Conservation (phyloP, 179 eudicot species). For the Spergularia azorica region DNA sequence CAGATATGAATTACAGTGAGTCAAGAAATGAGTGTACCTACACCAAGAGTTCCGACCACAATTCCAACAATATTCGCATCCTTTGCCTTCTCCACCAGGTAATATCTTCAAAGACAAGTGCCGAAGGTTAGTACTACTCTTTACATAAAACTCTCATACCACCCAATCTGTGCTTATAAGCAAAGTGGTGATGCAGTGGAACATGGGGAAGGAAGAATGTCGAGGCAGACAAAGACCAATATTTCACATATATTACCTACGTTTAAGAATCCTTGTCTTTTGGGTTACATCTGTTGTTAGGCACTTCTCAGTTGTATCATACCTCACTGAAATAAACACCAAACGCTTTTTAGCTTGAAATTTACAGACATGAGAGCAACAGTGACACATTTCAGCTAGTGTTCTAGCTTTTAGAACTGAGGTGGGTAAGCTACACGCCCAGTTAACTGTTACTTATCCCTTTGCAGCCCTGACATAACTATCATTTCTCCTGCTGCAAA, state of each 20-base stretch:
- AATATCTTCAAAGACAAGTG: constrained; percentile 62
- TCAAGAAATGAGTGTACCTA: constrained; percentile 51
- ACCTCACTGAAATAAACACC: constrained; percentile 70
- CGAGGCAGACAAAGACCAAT: background rate
- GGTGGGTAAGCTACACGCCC: background rate
- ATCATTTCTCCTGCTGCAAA: background rate
- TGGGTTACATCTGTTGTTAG: constrained; percentile 64
- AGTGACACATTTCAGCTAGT: background rate
- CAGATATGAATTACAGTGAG: background rate
- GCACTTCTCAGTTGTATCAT: constrained; percentile 63
- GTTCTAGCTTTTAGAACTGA: background rate
- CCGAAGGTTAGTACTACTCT: constrained; percentile 2
- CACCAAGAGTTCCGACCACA: constrained; percentile 97
- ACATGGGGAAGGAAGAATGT: background rate
- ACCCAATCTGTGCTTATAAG: constrained; percentile 5
- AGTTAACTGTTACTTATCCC: background rate
- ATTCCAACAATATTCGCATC: constrained; percentile 95
- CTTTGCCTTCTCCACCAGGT: constrained; percentile 95
- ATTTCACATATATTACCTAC: constrained; percentile 55
- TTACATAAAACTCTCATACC: background rate
- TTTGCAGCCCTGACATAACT: background rate
- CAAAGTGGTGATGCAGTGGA: background rate
- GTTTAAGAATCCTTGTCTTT: constrained; percentile 78
- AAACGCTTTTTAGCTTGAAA: constrained; percentile 14
- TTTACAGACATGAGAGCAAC: background rate